phyloP scores from a whole-genome alignment of 805 yeast genomes.

The Lipomyces orientalis region DNA sequence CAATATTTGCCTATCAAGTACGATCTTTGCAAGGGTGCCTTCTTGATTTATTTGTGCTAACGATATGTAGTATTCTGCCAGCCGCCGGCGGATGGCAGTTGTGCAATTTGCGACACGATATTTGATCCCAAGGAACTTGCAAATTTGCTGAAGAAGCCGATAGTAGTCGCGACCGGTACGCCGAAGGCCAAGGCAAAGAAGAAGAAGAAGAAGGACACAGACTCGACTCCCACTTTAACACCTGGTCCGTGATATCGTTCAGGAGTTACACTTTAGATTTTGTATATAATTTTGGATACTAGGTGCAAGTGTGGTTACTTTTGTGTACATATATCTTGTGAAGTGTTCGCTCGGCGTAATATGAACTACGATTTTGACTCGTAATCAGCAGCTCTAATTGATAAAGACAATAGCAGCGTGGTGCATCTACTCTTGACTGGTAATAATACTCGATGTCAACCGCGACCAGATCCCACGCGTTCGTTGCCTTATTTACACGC shows the following conservation, averaged over 20 bases:
- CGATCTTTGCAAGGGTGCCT: slow-evolving; percentile 38
- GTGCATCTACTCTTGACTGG: neutral
- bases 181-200: slow-evolving; percentile 47
- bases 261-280: neutral
- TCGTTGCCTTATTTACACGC: neutral
- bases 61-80: slow-evolving; percentile 54
- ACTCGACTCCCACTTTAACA: neutral
- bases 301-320: neutral
- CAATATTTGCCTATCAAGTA: slow-evolving; percentile 85
- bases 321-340: neutral
- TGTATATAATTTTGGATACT: neutral
- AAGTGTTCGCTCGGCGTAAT: neutral
- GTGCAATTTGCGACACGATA: slow-evolving; percentile 85
- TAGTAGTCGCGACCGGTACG: slow-evolving; percentile 51
- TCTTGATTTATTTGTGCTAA: neutral
- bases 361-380: neutral
- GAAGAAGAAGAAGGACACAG: slow-evolving; percentile 26
- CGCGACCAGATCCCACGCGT: neutral
- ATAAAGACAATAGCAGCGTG: neutral
- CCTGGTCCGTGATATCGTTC: neutral
- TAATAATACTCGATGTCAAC: too few relatives aligned
- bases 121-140: slow-evolving; percentile 70
- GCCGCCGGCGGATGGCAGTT: slow-evolving; percentile 63
- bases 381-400: neutral
- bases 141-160: slow-evolving; percentile 65